Evolutionary conservation across 768 basidiomycete genomes (phyloP).

Genomic region (Pulveroboletus sp.): DNA sequence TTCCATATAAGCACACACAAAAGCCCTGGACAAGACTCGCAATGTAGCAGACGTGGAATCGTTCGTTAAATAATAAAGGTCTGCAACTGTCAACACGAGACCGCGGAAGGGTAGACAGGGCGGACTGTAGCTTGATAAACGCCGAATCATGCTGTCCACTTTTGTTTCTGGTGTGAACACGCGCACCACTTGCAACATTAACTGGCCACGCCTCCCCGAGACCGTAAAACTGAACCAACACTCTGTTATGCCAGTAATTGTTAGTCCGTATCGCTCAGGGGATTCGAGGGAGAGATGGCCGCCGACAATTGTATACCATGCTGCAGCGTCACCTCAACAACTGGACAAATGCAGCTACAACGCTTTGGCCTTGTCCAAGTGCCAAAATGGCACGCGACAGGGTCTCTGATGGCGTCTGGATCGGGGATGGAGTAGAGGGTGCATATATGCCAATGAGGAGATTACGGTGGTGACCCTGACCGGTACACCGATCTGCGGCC

Average conservation of each 20-base stretch:
- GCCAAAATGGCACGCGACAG: not conserved
- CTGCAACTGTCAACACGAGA: too few relatives aligned
- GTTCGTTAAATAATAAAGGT: slow-evolving; percentile 35
- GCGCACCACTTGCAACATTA: not conserved
- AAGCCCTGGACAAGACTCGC: slow-evolving; percentile 20
- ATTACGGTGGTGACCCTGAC: not conserved
- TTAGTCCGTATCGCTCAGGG: not conserved
- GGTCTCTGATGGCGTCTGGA: not conserved
- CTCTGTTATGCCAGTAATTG: slow-evolving; percentile 13
- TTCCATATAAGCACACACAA: not conserved
- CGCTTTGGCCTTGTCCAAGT: not conserved
- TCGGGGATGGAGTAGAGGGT: not conserved
- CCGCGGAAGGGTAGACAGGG: too few relatives aligned
- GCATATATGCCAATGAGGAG: slow-evolving; percentile 1
- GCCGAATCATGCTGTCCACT: slow-evolving; percentile 35
- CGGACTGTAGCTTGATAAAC: slow-evolving; percentile 22
- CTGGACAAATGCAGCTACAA: not conserved
- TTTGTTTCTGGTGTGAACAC: slow-evolving; percentile 6
- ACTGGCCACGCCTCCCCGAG: slow-evolving; percentile 23
- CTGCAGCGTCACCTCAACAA: slow-evolving; percentile 29
- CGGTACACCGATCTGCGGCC: not conserved
- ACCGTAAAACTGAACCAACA: slow-evolving; percentile 30
- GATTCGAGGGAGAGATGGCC: not conserved
- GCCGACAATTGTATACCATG: slow-evolving; percentile 24
- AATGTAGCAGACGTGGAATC: slow-evolving; percentile 33